These are phyloP conservation scores for Leccinum fallax DNA, from an alignment of 1,284 basidiomycete genomes.

Conservation along the genomic window DNA sequence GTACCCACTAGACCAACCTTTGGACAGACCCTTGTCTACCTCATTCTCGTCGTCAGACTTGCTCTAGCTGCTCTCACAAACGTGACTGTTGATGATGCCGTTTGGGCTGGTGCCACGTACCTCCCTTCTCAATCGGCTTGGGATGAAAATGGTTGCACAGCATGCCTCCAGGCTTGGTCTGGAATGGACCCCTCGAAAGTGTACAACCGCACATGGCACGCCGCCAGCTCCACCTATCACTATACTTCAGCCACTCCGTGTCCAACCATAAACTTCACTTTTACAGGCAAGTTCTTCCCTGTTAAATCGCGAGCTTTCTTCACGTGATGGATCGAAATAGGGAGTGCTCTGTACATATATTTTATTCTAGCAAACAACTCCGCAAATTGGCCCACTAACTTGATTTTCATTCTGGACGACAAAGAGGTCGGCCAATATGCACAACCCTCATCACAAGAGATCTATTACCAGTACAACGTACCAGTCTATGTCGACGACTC, in stretches of 20 bases:
- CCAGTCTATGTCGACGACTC: constrained; percentile 14
- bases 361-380: constrained; percentile 16
- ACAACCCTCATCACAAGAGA: neutral
- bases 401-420: constrained; percentile 15
- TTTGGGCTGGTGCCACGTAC: neutral
- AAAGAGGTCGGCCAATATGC: neutral
- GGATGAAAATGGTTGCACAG: neutral
- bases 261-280: constrained; percentile 13
- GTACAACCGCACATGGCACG: neutral
- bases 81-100: neutral
- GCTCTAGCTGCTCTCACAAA: neutral
- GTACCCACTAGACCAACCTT: neutral
- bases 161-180: too few relatives aligned
- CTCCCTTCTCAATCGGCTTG: neutral
- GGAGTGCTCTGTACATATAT: constrained; percentile 24
- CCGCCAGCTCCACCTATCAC: neutral
- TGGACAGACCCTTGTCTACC: neutral
- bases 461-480: constrained; percentile 9
- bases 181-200: neutral
- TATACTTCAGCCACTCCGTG: neutral
- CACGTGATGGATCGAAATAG: neutral
- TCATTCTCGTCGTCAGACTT: neutral
- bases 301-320: neutral
- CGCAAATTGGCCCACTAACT: neutral
- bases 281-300: constrained; percentile 9